A percentile compares a stretch with the other conserved stretches of the same genome.
Conservation (phyloP, 176 grass and related monocot genomes). For the Dactylis glomerata region DNA sequence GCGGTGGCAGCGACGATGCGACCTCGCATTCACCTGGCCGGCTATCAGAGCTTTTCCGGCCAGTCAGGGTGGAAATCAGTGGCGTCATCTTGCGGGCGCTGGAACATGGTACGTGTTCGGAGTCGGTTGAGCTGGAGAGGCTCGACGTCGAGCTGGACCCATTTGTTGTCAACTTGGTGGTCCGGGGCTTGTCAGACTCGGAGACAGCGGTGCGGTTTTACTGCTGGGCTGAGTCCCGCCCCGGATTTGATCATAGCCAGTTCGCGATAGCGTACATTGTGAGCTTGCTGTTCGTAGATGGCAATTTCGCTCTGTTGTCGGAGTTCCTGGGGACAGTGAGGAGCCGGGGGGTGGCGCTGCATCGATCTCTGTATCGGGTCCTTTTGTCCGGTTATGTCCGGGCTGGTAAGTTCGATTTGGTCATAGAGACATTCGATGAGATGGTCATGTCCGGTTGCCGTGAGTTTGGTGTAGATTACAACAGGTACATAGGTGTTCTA, state of each 20-base stretch:
- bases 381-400: slow-evolving; percentile 52
- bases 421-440: slow-evolving; percentile 70
- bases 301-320: slow-evolving; percentile 39
- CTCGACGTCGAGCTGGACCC: slow-evolving; percentile 49
- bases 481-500: slow-evolving; percentile 67
- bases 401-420: slow-evolving; percentile 33
- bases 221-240: slow-evolving; percentile 58
- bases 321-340: slow-evolving; percentile 54
- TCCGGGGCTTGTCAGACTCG: slow-evolving; percentile 48
- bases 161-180: slow-evolving; percentile 52
- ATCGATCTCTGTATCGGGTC: slow-evolving; percentile 63
- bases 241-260: slow-evolving; percentile 47
- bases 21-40: not conserved
- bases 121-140: slow-evolving; percentile 41
- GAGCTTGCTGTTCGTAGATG: slow-evolving; percentile 54
- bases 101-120: slow-evolving; percentile 28
- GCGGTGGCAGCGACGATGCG: not conserved
- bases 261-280: slow-evolving; percentile 46
- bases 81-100: slow-evolving; percentile 28
- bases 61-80: slow-evolving; percentile 6
- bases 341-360: slow-evolving; percentile 41
- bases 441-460: slow-evolving; percentile 62
- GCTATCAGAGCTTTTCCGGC: slow-evolving; percentile 28
- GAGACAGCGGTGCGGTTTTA: slow-evolving; percentile 55
- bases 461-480: slow-evolving; percentile 62